Conservation (phyloP, 352 stramenopile species). For the Pythium sukuiense region DNA sequence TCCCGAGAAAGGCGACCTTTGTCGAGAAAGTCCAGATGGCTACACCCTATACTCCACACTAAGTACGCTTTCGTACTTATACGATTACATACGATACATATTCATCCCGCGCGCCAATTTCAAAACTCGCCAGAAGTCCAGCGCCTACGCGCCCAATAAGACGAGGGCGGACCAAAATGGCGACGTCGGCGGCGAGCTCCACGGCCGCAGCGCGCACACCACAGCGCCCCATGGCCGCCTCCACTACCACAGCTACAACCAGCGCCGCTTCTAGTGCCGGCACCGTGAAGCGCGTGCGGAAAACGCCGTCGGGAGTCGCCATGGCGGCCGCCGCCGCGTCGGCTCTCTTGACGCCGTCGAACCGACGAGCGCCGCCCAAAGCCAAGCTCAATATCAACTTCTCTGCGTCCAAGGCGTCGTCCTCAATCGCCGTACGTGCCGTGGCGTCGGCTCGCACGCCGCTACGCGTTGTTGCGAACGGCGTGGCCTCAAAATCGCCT, state of each 20-base stretch:
- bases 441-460: not conserved
- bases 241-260: not conserved
- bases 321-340: not conserved
- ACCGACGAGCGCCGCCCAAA: conserved; percentile 19
- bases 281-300: not conserved
- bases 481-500: not conserved
- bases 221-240: not conserved
- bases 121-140: conserved; percentile 9
- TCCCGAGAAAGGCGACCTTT: not conserved
- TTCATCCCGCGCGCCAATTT: conserved; percentile 14
- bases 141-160: not conserved
- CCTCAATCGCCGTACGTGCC: not conserved
- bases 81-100: not conserved
- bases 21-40: not conserved
- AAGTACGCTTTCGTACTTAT: conserved; percentile 3
- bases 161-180: conserved; percentile 1
- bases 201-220: conserved; percentile 7
- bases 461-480: not conserved
- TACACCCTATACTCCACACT: not conserved
- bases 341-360: not conserved
- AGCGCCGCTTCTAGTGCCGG: not conserved
- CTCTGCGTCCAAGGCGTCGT: conserved; percentile 2
- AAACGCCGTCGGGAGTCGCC: not conserved
- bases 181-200: conserved; percentile 2
- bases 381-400: conserved; percentile 28